These are phyloP conservation scores for Phytopythium chamaehyphon DNA, from an alignment of 352 stramenopile species.

Conservation along the genomic window DNA sequence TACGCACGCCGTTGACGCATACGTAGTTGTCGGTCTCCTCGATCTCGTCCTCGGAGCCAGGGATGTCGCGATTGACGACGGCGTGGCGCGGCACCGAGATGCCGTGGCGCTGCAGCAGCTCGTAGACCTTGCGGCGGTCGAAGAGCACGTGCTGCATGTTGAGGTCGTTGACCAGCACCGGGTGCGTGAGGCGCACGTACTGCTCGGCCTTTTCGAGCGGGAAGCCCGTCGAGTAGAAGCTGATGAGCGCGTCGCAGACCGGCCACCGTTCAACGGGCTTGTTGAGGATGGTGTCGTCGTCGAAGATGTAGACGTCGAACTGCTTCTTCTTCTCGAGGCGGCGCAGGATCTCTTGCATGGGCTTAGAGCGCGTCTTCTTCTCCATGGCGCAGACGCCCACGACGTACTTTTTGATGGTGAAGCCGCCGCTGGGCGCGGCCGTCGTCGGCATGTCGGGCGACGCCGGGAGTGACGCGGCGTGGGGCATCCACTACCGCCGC, in stretches of 20 bases:
- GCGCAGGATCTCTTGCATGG: slow-evolving; percentile 96
- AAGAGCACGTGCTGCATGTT: slow-evolving; percentile 95
- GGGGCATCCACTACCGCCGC: not conserved
- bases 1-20: slow-evolving; percentile 91
- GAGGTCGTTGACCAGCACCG: slow-evolving; percentile 98
- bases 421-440: not conserved
- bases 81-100: slow-evolving; percentile 97
- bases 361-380: slow-evolving; percentile 97
- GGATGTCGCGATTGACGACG: slow-evolving; percentile 92
- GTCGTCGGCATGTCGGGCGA: slow-evolving; percentile 1
- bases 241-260: slow-evolving; percentile 96
- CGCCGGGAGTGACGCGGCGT: slow-evolving; percentile 3
- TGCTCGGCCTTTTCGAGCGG: slow-evolving; percentile 95
- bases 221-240: slow-evolving; percentile 98
- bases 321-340: slow-evolving; percentile 89
- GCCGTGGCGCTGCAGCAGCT: slow-evolving; percentile 90
- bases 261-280: slow-evolving; percentile 94
- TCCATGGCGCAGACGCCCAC: slow-evolving; percentile 99
- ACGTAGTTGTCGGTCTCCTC: slow-evolving; percentile 84
- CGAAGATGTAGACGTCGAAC: slow-evolving; percentile 98
- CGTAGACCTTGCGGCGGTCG: slow-evolving; percentile 95
- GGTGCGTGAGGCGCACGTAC: slow-evolving; percentile 95
- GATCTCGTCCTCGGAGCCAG: slow-evolving; percentile 58
- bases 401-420: slow-evolving; percentile 57
- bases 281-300: slow-evolving; percentile 95